A percentile compares a stretch with the other conserved stretches of the same genome.
These are phyloP conservation scores for Globisporangium orthogonon DNA, from an alignment of 352 stramenopile species.

Conservation along the genomic window DNA sequence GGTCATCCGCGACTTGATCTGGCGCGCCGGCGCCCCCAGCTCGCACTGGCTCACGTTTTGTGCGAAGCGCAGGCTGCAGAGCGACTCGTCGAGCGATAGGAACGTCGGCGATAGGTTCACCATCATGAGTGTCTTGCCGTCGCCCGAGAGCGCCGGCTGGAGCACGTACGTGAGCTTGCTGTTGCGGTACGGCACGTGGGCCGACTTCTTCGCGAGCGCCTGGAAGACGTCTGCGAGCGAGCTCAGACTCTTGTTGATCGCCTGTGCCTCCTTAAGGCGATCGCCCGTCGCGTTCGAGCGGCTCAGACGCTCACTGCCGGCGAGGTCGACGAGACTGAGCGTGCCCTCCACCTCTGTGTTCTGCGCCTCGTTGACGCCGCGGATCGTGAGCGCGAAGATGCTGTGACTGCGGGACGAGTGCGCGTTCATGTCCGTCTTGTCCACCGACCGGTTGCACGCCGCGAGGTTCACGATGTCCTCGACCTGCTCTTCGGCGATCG, in stretches of 20 bases:
- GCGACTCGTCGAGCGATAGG: slow-evolving; percentile 92
- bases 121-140: slow-evolving; percentile 99
- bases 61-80: slow-evolving; percentile 98
- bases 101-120: slow-evolving; percentile 97
- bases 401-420: slow-evolving; percentile 96
- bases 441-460: slow-evolving; percentile 93
- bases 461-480: slow-evolving; percentile 86
- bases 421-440: slow-evolving; percentile 98
- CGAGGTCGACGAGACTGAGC: slow-evolving; percentile 91
- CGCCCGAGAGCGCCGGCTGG: slow-evolving; percentile 96
- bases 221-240: slow-evolving; percentile 98
- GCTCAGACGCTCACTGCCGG: slow-evolving; percentile 95
- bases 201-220: slow-evolving; percentile 93
- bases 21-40: slow-evolving; percentile 90
- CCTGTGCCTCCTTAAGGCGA: slow-evolving; percentile 95
- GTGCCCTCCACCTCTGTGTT: slow-evolving; percentile 89
- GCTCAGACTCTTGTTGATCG: slow-evolving; percentile 99
- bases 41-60: slow-evolving; percentile 96
- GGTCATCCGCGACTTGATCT: slow-evolving; percentile 61
- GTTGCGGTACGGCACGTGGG: slow-evolving; percentile 97
- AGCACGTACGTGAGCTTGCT: slow-evolving; percentile 99
- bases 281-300: slow-evolving; percentile 88
- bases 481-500: slow-evolving; percentile 79
- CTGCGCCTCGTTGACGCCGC: slow-evolving; percentile 81
- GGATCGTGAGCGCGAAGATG: slow-evolving; percentile 96